phyloP scores from a whole-genome alignment of 1,284 basidiomycete genomes.

The Hymenochaete sp. region DNA sequence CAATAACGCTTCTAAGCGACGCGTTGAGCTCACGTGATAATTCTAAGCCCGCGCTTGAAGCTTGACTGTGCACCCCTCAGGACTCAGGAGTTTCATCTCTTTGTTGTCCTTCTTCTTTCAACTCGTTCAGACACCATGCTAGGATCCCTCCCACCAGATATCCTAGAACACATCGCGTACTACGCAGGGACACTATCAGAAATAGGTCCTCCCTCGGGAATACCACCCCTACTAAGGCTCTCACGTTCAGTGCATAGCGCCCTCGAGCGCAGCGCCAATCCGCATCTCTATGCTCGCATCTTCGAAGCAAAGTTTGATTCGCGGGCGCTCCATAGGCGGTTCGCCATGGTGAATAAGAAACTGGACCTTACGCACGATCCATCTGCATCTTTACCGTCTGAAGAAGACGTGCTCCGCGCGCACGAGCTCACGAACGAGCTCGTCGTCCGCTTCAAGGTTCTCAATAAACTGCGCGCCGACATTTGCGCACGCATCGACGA shows the following conservation, averaged over 20 bases:
- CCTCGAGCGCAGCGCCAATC: slow-evolving; percentile 29
- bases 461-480: slow-evolving; percentile 42
- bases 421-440: slow-evolving; percentile 30
- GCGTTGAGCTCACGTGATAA: too few species aligned
- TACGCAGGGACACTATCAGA: slow-evolving; percentile 27
- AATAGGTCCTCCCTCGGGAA: slow-evolving; percentile 27
- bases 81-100: too few species aligned
- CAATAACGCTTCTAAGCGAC: too few species aligned
- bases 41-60: too few species aligned
- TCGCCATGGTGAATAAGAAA: slow-evolving; percentile 19
- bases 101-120: too few species aligned
- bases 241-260: slow-evolving; percentile 29
- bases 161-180: slow-evolving; percentile 35
- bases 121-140: too few species aligned
- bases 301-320: slow-evolving; percentile 38
- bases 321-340: slow-evolving; percentile 23
- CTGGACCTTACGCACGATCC: slow-evolving; percentile 6
- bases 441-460: slow-evolving; percentile 41
- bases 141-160: slow-evolving; percentile 31
- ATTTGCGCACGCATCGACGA: slow-evolving; percentile 22
- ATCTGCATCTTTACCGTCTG: too few species aligned
- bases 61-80: too few species aligned
- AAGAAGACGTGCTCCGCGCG: too few species aligned
- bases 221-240: slow-evolving; percentile 32
- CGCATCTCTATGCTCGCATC: slow-evolving; percentile 38